phyloP scores from a whole-genome alignment of 257 asterid species.

The Echium plantagineum region DNA sequence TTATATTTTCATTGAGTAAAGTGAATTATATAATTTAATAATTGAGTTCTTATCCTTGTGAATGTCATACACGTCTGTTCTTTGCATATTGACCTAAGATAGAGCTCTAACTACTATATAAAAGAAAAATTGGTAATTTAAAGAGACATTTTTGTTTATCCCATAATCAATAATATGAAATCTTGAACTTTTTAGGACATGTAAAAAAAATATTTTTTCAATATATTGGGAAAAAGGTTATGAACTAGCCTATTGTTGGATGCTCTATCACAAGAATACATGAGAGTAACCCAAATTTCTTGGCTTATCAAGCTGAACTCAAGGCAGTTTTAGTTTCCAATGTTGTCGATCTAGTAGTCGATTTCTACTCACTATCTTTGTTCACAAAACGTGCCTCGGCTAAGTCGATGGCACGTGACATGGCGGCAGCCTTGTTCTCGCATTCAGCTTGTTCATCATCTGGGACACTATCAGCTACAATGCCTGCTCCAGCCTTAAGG shows the following conservation, averaged over 20 bases:
- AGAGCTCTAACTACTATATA: too few relatives aligned
- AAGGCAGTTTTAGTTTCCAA: background rate
- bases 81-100: too few relatives aligned
- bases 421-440: slow-evolving; percentile 62
- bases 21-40: too few relatives aligned
- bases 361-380: slow-evolving; percentile 3
- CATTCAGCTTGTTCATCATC: slow-evolving; percentile 76
- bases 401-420: slow-evolving; percentile 65
- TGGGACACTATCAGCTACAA: slow-evolving; percentile 73
- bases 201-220: too few relatives aligned
- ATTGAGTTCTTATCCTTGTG: too few relatives aligned
- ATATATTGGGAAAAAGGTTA: too few relatives aligned
- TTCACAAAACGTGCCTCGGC: slow-evolving; percentile 69
- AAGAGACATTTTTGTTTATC: too few relatives aligned
- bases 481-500: slow-evolving; percentile 86
- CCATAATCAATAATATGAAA: too few relatives aligned
- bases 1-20: too few relatives aligned
- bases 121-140: too few relatives aligned
- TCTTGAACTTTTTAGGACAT: too few relatives aligned
- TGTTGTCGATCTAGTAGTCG: background rate
- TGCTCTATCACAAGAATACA: background rate
- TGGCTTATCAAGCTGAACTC: background rate
- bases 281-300: slow-evolving; percentile 19
- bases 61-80: too few relatives aligned
- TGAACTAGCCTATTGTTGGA: background rate